Percentiles rank a stretch among this genome's conserved stretches.
Conservation (phyloP, 2,329 filamentous ascomycete genomes). For the Nemania serpens region DNA sequence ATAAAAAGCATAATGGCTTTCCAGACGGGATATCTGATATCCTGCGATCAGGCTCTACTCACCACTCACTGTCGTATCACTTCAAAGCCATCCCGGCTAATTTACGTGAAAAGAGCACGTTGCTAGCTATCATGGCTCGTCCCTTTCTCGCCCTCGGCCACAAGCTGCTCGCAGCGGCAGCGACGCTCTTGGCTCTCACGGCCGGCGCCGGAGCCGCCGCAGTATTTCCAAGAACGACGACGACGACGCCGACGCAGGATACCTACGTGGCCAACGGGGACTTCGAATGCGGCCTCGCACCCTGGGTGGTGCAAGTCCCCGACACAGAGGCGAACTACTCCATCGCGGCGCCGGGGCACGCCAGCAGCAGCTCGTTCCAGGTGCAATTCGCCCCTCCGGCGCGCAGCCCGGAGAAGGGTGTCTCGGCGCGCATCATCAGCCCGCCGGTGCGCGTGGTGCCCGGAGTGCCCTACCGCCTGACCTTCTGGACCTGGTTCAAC, state of each 20-base stretch:
- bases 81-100: too few species aligned
- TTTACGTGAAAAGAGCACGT: too few species aligned
- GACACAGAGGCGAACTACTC: constrained; percentile 19
- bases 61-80: too few species aligned
- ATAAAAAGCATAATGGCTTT: too few species aligned
- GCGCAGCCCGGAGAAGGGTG: constrained; percentile 18
- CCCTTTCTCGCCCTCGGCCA: neutral
- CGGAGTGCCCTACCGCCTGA: constrained; percentile 16
- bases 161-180: constrained; percentile 6
- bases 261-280: constrained; percentile 19
- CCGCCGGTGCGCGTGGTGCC: constrained; percentile 15
- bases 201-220: neutral
- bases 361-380: constrained; percentile 24
- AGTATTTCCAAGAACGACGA: neutral
- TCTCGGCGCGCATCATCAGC: constrained; percentile 25
- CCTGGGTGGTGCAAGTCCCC: constrained; percentile 30
- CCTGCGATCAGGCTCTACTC: too few species aligned
- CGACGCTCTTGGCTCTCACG: neutral
- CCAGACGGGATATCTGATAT: too few species aligned
- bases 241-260: neutral
- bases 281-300: constrained; percentile 30
- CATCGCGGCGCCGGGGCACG: constrained; percentile 7
- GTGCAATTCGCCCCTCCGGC: constrained; percentile 16
- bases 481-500: constrained; percentile 28
- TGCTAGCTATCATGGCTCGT: neutral